A percentile compares a stretch with the other conserved stretches of the same genome.
phyloP scores from a whole-genome alignment of 306 rosid genomes.

The Begonia loranthoides region DNA sequence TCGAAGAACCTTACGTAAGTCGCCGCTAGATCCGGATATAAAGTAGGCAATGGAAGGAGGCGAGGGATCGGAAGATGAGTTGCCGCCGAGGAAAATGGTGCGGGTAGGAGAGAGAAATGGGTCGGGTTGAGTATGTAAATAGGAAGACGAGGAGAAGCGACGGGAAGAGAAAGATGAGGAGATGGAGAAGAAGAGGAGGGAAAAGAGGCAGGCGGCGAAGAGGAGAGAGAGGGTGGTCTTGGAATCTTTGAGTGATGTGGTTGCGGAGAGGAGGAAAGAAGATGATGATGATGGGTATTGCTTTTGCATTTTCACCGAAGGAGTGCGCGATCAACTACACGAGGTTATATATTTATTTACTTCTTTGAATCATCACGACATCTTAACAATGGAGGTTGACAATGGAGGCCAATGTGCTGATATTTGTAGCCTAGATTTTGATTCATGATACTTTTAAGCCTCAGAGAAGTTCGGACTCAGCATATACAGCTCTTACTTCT shows the following conservation, averaged over 20 bases:
- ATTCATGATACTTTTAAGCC: no score
- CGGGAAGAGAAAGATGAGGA: constrained; percentile 16
- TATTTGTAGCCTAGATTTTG: no score
- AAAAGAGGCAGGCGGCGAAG: constrained; percentile 35
- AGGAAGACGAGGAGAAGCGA: constrained; percentile 8
- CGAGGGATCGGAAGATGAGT: constrained; percentile 29
- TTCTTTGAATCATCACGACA: no score
- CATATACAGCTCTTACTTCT: no score
- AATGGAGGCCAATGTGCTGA: no score
- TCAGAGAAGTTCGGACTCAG: no score
- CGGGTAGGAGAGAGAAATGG: constrained; percentile 55
- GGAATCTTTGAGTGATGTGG: constrained; percentile 33
- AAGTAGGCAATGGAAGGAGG: constrained; percentile 76
- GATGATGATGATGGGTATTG: constrained; percentile 17
- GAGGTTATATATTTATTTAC: no score
- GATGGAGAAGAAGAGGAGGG: constrained; percentile 26
- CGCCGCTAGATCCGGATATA: constrained; percentile 51
- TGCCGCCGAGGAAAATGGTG: constrained; percentile 21
- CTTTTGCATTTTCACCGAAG: constrained; percentile 12
- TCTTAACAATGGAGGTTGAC: no score
- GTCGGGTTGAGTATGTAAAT: constrained; percentile 33
- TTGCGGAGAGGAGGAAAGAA: constrained; percentile 1
- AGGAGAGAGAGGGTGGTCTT: constrained; percentile 40
- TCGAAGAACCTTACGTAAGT: constrained; percentile 42
- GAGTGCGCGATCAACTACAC: no score